Evolutionary conservation across 257 asterid genomes (phyloP).

Genomic region (Nicotiana attenuata): DNA sequence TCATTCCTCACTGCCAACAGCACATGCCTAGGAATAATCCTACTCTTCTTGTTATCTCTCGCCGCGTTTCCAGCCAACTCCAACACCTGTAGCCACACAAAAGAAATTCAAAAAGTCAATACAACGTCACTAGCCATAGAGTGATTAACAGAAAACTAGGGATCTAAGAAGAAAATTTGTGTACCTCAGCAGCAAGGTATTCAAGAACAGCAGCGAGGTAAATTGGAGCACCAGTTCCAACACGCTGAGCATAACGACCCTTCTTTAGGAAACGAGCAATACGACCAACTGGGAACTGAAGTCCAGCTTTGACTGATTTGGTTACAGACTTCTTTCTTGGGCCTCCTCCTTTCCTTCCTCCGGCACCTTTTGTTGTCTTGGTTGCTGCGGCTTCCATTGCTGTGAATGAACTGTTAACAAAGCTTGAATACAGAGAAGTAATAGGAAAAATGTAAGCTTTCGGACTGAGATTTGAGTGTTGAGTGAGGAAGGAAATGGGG

Average conservation of each 20-base stretch:
- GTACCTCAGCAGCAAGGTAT: slow-evolving; percentile 44
- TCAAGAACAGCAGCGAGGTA: slow-evolving; percentile 48
- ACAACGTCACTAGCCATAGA: not conserved
- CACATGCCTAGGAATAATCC: slow-evolving; percentile 41
- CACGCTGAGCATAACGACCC: slow-evolving; percentile 46
- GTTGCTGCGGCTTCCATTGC: slow-evolving; percentile 15
- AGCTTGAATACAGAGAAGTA: not conserved
- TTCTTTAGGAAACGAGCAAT: slow-evolving; percentile 39
- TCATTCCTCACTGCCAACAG: slow-evolving; percentile 45
- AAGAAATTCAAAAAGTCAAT: not conserved
- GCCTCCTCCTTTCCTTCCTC: slow-evolving; percentile 40
- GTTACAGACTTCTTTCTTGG: slow-evolving; percentile 36
- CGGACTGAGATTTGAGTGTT: not conserved
- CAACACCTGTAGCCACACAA: slow-evolving; percentile 22
- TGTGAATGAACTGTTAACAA: not conserved
- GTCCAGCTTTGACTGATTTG: slow-evolving; percentile 45
- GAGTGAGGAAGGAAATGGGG: not conserved
- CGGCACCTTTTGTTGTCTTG: slow-evolving; percentile 23
- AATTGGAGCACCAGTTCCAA: slow-evolving; percentile 39
- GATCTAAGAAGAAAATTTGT: not conserved
- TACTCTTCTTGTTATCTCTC: slow-evolving; percentile 41
- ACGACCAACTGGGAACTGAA: slow-evolving; percentile 51
- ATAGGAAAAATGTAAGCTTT: too few relatives aligned
- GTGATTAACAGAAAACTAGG: not conserved
- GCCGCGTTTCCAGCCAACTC: slow-evolving; percentile 55